A percentile compares a stretch with the other conserved stretches of the same genome.
phyloP scores from a whole-genome alignment of 169 alveolate species.

The Plasmodium cynomolgi region DNA sequence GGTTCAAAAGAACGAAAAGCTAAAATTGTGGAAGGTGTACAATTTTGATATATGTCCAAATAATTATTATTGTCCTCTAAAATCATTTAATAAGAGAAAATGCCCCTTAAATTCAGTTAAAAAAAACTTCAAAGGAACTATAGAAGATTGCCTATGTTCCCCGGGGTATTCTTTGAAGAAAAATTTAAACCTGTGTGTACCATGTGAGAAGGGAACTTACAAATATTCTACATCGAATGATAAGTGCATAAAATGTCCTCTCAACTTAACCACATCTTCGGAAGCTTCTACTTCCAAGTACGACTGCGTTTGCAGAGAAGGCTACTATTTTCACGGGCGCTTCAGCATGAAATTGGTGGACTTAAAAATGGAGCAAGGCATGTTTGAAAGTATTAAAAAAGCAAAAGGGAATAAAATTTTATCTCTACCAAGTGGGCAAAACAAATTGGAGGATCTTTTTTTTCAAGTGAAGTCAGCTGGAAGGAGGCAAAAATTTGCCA shows the following conservation, averaged over 20 bases:
- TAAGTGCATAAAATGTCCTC: slow-evolving; percentile 79
- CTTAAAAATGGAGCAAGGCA: background rate
- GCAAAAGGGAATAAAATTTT: background rate
- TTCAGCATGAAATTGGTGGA: slow-evolving; percentile 4
- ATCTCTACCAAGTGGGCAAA: background rate
- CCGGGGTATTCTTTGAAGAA: slow-evolving; percentile 80
- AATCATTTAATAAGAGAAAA: slow-evolving; percentile 27
- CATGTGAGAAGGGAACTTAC: slow-evolving; percentile 83
- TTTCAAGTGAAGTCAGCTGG: background rate
- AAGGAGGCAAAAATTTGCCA: background rate
- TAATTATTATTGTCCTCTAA: slow-evolving; percentile 76
- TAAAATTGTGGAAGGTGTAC: slow-evolving; percentile 47
- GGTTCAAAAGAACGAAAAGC: slow-evolving; percentile 23
- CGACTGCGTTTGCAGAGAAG: slow-evolving; percentile 85
- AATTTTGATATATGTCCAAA: slow-evolving; percentile 76
- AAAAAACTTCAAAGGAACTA: slow-evolving; percentile 73
- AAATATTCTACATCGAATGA: slow-evolving; percentile 78
- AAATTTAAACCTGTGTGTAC: slow-evolving; percentile 58
- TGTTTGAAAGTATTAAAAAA: background rate
- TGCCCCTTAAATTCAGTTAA: slow-evolving; percentile 85
- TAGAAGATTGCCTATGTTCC: slow-evolving; percentile 78
- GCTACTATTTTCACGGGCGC: slow-evolving; percentile 74
- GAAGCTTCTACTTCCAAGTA: slow-evolving; percentile 78
- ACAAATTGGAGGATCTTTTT: background rate
- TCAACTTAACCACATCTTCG: slow-evolving; percentile 76